These are phyloP conservation scores for Lobosporangium transversale DNA, from an alignment of 192 early-diverging fungal genomes.

Conservation along the genomic window DNA sequence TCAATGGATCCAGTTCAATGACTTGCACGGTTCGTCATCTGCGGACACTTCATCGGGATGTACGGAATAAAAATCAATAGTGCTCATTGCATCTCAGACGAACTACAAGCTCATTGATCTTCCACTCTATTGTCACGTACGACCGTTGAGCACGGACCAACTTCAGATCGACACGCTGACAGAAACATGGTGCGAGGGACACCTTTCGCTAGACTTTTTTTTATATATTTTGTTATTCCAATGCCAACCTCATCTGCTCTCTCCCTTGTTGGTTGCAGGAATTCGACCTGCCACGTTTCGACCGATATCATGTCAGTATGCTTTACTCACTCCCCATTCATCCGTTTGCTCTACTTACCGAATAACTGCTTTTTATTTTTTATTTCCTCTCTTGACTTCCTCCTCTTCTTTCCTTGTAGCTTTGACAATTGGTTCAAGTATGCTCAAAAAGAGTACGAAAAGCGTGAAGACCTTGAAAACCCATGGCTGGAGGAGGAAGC, in stretches of 20 bases:
- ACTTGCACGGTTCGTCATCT: no score
- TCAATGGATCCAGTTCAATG: no score
- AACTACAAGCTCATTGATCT: conserved; percentile 4
- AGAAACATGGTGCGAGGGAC: background rate
- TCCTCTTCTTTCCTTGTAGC: conserved; percentile 9
- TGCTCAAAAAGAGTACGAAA: conserved; percentile 52
- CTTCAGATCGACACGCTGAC: conserved; percentile 10
- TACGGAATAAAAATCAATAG: no score
- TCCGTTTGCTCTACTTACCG: no score
- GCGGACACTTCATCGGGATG: no score
- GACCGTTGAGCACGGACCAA: conserved; percentile 53
- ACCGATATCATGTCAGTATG: background rate
- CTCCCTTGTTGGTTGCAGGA: no score
- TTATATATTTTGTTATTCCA: background rate
- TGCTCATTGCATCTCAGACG: no score
- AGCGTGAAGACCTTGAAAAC: conserved; percentile 54
- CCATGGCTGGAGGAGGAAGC: conserved; percentile 59
- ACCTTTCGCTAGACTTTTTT: background rate
- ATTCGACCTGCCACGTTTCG: no score
- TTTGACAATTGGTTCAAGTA: conserved; percentile 53
- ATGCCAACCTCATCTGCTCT: background rate
- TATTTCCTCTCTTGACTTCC: background rate
- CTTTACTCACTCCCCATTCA: no score
- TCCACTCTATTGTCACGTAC: conserved; percentile 36
- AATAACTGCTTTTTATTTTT: no score